These are phyloP conservation scores for Rubia tinctorum DNA, from an alignment of 305 asterid genomes.

Conservation along the genomic window DNA sequence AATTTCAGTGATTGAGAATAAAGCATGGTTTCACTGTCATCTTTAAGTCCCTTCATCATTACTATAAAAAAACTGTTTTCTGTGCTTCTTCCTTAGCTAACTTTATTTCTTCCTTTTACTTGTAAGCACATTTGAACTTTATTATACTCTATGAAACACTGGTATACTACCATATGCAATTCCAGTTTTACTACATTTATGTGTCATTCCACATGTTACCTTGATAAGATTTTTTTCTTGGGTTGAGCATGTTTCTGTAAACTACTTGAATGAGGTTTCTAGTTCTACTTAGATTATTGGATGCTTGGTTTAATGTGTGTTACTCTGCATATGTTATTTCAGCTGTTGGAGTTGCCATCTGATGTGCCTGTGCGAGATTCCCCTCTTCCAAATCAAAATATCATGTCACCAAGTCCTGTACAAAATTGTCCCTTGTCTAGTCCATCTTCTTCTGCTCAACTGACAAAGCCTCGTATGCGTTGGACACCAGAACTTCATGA, in stretches of 20 bases:
- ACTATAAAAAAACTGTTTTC: background rate
- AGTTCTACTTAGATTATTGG: background rate
- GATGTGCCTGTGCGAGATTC: constrained; percentile 31
- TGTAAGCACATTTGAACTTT: background rate
- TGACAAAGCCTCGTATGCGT: constrained; percentile 71
- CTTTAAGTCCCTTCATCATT: background rate
- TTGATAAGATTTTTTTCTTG: background rate
- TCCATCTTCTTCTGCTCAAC: constrained; percentile 43
- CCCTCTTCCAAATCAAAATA: constrained; percentile 29
- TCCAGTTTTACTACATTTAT: background rate
- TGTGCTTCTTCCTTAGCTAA: background rate
- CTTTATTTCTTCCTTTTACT: background rate
- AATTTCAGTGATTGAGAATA: background rate
- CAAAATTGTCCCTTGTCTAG: constrained; percentile 27
- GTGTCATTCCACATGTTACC: background rate
- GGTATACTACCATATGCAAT: background rate
- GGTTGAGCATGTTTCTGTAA: background rate
- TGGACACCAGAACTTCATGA: constrained; percentile 99
- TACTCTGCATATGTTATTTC: constrained; percentile 9
- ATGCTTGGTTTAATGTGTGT: background rate
- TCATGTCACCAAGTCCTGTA: constrained; percentile 20
- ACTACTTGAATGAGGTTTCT: background rate
- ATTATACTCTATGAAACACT: too few species aligned
- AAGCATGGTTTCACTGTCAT: background rate
- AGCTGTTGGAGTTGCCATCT: constrained; percentile 36